phyloP scores from a whole-genome alignment of 176 grass and related monocot genomes.

The Canna indica region DNA sequence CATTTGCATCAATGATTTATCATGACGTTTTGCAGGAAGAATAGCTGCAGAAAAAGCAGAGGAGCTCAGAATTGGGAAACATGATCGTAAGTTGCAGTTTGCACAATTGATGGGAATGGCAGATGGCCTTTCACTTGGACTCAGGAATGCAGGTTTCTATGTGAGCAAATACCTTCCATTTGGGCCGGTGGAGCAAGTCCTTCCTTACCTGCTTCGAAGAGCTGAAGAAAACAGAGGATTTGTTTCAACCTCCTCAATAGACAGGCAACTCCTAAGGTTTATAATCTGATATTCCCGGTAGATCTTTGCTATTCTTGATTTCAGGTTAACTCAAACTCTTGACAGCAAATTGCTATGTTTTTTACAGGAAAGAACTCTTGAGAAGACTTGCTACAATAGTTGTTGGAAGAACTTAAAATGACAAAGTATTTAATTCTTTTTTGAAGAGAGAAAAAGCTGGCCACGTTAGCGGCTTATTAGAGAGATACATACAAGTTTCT shows the following conservation, averaged over 20 bases:
- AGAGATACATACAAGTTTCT: too few relatives aligned
- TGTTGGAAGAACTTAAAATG: constrained; percentile 19
- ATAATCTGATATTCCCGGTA: too few relatives aligned
- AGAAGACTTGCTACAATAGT: too few relatives aligned
- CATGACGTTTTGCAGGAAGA: constrained; percentile 20
- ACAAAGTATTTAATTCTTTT: neutral
- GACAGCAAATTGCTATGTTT: too few relatives aligned
- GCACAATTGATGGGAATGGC: constrained; percentile 96
- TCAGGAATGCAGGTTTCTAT: constrained; percentile 71
- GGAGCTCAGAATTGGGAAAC: constrained; percentile 47
- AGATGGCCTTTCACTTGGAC: constrained; percentile 64
- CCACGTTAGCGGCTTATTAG: too few relatives aligned
- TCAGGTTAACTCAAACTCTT: too few relatives aligned
- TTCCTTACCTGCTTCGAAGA: constrained; percentile 85
- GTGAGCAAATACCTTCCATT: constrained; percentile 91
- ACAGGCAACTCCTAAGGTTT: constrained; percentile 5
- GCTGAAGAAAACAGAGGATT: constrained; percentile 91
- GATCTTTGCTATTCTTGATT: too few relatives aligned
- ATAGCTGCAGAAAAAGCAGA: constrained; percentile 51
- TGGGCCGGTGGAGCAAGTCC: constrained; percentile 76
- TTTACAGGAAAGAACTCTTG: too few relatives aligned
- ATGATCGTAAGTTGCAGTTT: constrained; percentile 60
- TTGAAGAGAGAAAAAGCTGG: too few relatives aligned
- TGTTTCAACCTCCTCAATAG: constrained; percentile 45
- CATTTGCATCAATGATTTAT: neutral